phyloP scores from a whole-genome alignment of 768 basidiomycete species.

The Tephrocybe sp. region DNA sequence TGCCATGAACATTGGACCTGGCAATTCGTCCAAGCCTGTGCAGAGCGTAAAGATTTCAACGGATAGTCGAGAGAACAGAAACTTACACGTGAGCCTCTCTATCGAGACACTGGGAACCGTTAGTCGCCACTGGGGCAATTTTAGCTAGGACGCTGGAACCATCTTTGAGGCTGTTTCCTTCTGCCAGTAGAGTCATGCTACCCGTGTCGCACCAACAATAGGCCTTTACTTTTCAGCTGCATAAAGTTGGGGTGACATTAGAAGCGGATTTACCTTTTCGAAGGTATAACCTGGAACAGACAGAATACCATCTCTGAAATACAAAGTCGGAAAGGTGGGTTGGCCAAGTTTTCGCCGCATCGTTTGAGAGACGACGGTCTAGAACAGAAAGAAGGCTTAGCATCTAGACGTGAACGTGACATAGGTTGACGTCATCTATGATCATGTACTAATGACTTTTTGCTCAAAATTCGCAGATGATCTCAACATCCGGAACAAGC shows the following conservation, averaged over 20 bases:
- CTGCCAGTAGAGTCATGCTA: constrained; percentile 66
- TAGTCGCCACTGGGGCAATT: constrained; percentile 71
- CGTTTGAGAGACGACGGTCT: constrained; percentile 4
- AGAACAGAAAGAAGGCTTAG: not conserved
- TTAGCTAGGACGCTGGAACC: constrained; percentile 69
- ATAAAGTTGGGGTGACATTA: not conserved
- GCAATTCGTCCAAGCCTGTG: constrained; percentile 52
- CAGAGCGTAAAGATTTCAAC: not conserved
- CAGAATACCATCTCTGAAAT: constrained; percentile 57
- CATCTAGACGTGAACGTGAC: not conserved
- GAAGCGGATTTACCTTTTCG: constrained; percentile 48
- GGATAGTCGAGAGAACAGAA: not conserved
- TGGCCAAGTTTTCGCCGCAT: constrained; percentile 60
- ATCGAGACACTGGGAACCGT: constrained; percentile 71
- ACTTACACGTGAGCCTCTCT: constrained; percentile 73
- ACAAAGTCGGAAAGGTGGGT: constrained; percentile 56
- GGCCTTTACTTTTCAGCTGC: constrained; percentile 37
- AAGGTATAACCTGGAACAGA: constrained; percentile 75
- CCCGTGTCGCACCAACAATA: constrained; percentile 72
- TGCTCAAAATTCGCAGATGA: too few relatives aligned
- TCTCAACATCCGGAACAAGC: not conserved
- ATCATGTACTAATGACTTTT: not conserved
- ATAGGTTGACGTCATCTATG: constrained; percentile 8
- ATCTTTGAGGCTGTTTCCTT: constrained; percentile 71
- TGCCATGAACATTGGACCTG: constrained; percentile 46